Percentiles rank a stretch among this genome's conserved stretches.
phyloP scores from a whole-genome alignment of 2,329 filamentous ascomycete species.

The Phyllosticta paracitricarpa region DNA sequence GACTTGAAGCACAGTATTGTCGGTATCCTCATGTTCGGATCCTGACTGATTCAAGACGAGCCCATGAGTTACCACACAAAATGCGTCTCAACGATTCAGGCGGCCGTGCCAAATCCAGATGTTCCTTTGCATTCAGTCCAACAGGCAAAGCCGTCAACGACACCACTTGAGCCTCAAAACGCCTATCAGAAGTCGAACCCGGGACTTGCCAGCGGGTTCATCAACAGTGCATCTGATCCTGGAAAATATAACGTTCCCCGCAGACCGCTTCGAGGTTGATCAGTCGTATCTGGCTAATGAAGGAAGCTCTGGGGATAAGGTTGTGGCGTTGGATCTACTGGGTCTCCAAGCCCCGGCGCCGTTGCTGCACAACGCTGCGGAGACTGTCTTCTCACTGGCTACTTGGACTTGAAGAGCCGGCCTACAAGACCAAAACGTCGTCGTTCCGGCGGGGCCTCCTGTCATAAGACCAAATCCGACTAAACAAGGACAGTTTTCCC shows the following conservation, averaged over 20 bases:
- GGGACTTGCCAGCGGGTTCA: neutral
- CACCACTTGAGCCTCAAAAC: neutral
- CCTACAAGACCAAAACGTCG: neutral
- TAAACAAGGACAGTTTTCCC: neutral
- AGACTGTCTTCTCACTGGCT: neutral
- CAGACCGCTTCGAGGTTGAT: neutral
- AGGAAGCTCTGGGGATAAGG: neutral
- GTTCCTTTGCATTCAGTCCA: neutral
- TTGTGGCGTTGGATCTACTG: neutral
- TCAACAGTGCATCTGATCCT: neutral
- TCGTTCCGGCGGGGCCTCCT: neutral
- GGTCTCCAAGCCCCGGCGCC: neutral
- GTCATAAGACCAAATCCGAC: neutral
- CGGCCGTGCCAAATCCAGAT: neutral
- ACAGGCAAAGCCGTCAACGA: neutral
- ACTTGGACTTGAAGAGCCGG: neutral
- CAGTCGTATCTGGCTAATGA: neutral
- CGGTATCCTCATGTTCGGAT: neutral
- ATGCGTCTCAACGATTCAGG: neutral
- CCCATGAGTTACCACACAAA: neutral
- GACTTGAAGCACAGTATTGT: neutral
- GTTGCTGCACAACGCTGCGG: neutral
- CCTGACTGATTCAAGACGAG: neutral
- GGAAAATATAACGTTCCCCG: too few species aligned
- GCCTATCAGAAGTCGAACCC: neutral